Conservation (phyloP, 2,329 filamentous ascomycete genomes). For the Lomentospora prolificans region DNA sequence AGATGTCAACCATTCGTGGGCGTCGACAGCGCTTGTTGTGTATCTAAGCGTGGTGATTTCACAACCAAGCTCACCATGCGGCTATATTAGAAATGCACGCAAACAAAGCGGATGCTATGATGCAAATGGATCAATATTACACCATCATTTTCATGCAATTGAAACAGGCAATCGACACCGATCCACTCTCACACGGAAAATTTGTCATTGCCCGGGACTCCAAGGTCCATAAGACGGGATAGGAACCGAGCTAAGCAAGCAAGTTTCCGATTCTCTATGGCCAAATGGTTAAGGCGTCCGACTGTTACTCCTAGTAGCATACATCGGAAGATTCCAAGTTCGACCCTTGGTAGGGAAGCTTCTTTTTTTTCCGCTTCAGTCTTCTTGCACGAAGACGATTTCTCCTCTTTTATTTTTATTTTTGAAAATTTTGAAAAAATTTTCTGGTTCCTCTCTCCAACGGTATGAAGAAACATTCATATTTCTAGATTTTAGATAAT, state of each 20-base stretch:
- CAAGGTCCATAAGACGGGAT: neutral
- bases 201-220: neutral
- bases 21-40: too few relatives aligned
- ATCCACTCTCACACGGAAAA: neutral
- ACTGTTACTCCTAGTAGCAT: slow-evolving; percentile 2
- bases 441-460: neutral
- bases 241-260: neutral
- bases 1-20: too few relatives aligned
- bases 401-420: neutral
- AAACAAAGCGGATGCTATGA: too few relatives aligned
- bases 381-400: neutral
- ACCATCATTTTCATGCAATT: neutral
- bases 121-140: too few relatives aligned
- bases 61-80: too few relatives aligned
- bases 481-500: too few relatives aligned
- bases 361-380: neutral
- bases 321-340: slow-evolving; percentile 7
- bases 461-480: too few relatives aligned
- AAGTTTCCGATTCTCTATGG: slow-evolving; percentile 1
- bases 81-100: too few relatives aligned
- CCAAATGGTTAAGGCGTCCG: slow-evolving; percentile 7
- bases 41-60: too few relatives aligned
- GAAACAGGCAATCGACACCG: neutral
- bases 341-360: slow-evolving; percentile 1
- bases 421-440: neutral